Evolutionary conservation across 1,139 yeast species (phyloP).

Genomic region (Saccharomyces uvarum): DNA sequence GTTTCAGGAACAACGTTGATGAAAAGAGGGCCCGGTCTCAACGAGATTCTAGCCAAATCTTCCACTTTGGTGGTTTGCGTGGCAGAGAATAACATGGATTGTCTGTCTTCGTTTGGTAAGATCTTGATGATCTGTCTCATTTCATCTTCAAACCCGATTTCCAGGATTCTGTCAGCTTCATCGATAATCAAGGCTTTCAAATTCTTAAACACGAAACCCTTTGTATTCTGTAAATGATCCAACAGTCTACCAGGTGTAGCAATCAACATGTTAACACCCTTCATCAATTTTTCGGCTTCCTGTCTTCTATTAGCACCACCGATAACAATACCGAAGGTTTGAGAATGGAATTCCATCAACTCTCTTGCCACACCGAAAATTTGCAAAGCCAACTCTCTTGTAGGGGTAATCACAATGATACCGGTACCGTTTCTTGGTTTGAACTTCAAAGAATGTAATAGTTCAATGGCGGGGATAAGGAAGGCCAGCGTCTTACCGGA

Average conservation of each 20-base stretch:
- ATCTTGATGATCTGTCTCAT: conserved; percentile 94
- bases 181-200: conserved; percentile 89
- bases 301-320: conserved; percentile 98
- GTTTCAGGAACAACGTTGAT: conserved; percentile 86
- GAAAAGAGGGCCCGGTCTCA: conserved; percentile 90
- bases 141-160: conserved; percentile 96
- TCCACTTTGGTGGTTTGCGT: conserved; percentile 98
- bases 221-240: conserved; percentile 93
- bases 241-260: conserved; percentile 97
- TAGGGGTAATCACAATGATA: conserved; percentile 78
- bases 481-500: conserved; percentile 97
- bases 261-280: conserved; percentile 87
- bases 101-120: conserved; percentile 89
- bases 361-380: conserved; percentile 96
- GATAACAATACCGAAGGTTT: conserved; percentile 91
- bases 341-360: conserved; percentile 78
- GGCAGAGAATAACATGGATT: conserved; percentile 94
- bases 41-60: conserved; percentile 92
- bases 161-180: conserved; percentile 94
- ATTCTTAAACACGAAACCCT: conserved; percentile 89
- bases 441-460: conserved; percentile 78
- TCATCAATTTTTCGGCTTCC: conserved; percentile 86
- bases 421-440: conserved; percentile 93
- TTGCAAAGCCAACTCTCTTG: conserved; percentile 89
- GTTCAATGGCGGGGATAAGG: conserved; percentile 87